Conservation (phyloP, 2,329 filamentous ascomycete genomes). For the Ophiostoma quercus region DNA sequence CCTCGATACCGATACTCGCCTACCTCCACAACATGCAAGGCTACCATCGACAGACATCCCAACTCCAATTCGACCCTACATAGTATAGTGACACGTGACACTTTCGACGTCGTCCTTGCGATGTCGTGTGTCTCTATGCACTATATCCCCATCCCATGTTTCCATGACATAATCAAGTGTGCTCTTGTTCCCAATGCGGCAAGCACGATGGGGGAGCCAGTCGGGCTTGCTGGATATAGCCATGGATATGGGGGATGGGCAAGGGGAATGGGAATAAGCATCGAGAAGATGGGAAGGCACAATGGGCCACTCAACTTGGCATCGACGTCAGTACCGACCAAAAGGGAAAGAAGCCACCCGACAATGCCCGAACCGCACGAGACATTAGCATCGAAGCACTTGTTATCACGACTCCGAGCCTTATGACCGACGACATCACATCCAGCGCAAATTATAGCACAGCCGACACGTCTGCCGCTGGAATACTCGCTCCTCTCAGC, state of each 20-base stretch:
- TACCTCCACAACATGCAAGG: conserved; percentile 1
- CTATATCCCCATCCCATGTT: not conserved
- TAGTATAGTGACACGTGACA: conserved; percentile 1
- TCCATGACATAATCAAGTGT: conserved; percentile 8
- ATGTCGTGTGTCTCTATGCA: conserved; percentile 4
- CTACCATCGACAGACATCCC: not conserved
- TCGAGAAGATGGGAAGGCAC: conserved; percentile 1
- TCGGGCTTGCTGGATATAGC: not conserved
- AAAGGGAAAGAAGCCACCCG: not conserved
- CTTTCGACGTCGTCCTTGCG: not conserved
- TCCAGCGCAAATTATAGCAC: not conserved
- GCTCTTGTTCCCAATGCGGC: conserved; percentile 3
- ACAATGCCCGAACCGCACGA: not conserved
- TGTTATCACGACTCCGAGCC: not conserved
- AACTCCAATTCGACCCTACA: not conserved
- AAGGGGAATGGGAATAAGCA: not conserved
- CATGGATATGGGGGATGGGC: not conserved
- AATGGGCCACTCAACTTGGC: not conserved
- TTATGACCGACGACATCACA: not conserved
- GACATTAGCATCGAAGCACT: not conserved
- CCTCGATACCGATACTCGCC: not conserved
- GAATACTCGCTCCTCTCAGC: not conserved
- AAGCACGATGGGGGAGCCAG: not conserved
- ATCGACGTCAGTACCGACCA: not conserved
- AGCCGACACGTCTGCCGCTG: not conserved